Conservation (phyloP, 1,139 yeast genomes). For the Candida tunisiensis region DNA sequence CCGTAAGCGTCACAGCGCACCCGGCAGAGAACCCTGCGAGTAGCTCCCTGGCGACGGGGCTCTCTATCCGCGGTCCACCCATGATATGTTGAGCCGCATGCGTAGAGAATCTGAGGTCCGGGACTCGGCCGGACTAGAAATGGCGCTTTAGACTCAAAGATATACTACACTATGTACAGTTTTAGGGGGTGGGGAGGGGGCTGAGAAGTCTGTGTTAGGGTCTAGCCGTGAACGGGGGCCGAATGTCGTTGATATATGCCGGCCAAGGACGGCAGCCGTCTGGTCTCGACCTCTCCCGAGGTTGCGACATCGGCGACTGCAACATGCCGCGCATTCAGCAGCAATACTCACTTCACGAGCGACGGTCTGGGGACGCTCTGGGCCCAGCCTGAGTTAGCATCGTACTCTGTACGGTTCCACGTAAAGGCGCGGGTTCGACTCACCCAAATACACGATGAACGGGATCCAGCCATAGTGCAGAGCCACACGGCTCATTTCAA, state of each 20-base stretch:
- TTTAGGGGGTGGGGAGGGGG: constrained; percentile 60
- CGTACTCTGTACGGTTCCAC: too few species aligned
- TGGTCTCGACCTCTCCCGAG: too few species aligned
- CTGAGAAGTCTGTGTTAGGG: constrained; percentile 27
- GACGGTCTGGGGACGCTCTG: constrained; percentile 76
- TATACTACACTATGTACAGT: not conserved
- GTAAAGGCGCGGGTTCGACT: too few species aligned
- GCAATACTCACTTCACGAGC: constrained; percentile 35
- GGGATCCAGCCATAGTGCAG: constrained; percentile 98
- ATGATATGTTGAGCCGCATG: not conserved
- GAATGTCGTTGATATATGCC: not conserved
- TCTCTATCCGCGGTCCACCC: not conserved
- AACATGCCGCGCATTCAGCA: not conserved
- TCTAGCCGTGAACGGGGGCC: not conserved
- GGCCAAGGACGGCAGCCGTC: too few species aligned
- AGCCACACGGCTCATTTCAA: constrained; percentile 71
- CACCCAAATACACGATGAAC: constrained; percentile 72
- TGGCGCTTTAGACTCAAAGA: not conserved
- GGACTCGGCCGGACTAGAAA: not conserved
- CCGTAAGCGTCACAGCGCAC: constrained; percentile 53
- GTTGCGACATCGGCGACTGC: not conserved
- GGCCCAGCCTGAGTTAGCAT: constrained; percentile 45
- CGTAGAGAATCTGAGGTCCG: not conserved
- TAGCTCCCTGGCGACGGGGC: constrained; percentile 26
- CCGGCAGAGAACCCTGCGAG: constrained; percentile 79